A percentile compares a stretch with the other conserved stretches of the same genome.
Conservation (phyloP, 2,329 filamentous ascomycete species). For the Cladophialophora immunda region DNA sequence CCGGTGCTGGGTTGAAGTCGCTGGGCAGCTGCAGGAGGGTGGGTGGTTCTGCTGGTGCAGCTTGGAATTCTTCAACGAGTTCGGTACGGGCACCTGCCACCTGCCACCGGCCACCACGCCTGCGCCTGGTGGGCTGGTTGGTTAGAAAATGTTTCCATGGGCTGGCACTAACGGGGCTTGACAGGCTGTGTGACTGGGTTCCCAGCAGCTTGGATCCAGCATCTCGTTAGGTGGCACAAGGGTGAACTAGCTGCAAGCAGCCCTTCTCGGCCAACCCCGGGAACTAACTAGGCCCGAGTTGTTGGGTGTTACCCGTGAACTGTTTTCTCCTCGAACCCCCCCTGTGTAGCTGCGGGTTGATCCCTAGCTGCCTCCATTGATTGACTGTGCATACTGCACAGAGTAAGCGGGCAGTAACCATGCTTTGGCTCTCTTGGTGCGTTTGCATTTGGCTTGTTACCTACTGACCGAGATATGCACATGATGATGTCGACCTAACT, state of each 20-base stretch:
- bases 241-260: too few relatives aligned
- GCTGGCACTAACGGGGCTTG: not conserved
- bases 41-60: too few relatives aligned
- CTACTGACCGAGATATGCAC: not conserved
- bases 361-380: not conserved
- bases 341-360: not conserved
- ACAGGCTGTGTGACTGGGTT: not conserved
- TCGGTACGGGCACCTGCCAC: too few relatives aligned
- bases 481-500: not conserved
- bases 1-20: not conserved
- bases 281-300: not conserved
- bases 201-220: conserved; percentile 6
- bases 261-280: conserved; percentile 1
- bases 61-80: too few relatives aligned
- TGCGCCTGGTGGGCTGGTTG: not conserved
- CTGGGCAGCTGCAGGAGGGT: too few relatives aligned
- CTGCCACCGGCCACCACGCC: too few relatives aligned
- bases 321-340: not conserved
- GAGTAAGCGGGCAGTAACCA: too few relatives aligned
- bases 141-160: not conserved
- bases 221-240: not conserved
- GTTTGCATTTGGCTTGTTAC: not conserved
- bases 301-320: not conserved
- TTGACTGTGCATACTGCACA: not conserved
- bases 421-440: not conserved